Percentiles rank a stretch among this genome's conserved stretches.
phyloP scores from a whole-genome alignment of 495 filamentous ascomycete species.

The Melanomma pulvis-pyrius region DNA sequence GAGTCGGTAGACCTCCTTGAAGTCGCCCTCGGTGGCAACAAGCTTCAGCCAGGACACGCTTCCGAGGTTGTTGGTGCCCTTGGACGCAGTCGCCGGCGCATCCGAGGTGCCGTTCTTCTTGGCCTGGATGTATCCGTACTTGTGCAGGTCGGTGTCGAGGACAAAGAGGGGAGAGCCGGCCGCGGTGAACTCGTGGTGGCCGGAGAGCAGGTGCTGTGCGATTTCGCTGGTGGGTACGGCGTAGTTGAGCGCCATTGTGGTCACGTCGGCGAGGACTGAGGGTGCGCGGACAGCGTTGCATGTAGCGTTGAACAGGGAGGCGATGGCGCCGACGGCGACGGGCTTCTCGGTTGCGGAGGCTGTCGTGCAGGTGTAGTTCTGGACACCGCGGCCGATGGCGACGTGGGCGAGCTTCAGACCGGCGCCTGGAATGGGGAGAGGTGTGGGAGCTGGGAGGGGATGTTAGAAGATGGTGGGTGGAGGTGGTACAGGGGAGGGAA shows the following conservation, averaged over 20 bases:
- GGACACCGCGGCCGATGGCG: slow-evolving; percentile 81
- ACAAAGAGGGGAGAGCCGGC: slow-evolving; percentile 77
- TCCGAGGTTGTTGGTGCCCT: slow-evolving; percentile 58
- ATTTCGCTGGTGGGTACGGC: slow-evolving; percentile 44
- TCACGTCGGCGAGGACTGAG: slow-evolving; percentile 60
- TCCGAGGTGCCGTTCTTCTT: slow-evolving; percentile 52
- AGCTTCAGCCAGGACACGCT: slow-evolving; percentile 76
- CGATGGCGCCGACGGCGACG: slow-evolving; percentile 71
- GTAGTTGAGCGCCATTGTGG: slow-evolving; percentile 59
- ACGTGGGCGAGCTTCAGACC: slow-evolving; percentile 71
- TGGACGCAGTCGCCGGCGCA: slow-evolving; percentile 62
- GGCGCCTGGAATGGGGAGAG: slow-evolving; percentile 59
- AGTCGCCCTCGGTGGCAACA: slow-evolving; percentile 45
- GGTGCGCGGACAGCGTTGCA: slow-evolving; percentile 73
- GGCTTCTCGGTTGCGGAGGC: slow-evolving; percentile 60
- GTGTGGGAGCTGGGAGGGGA: slow-evolving; percentile 36
- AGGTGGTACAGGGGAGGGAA: background rate
- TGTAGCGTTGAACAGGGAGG: slow-evolving; percentile 83
- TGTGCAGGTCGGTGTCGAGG: slow-evolving; percentile 58
- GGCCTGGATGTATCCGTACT: slow-evolving; percentile 63
- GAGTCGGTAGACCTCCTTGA: slow-evolving; percentile 81
- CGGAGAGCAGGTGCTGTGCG: slow-evolving; percentile 63
- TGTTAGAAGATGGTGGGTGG: slow-evolving; percentile 2
- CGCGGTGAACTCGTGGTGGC: slow-evolving; percentile 77
- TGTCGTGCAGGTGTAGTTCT: slow-evolving; percentile 87